A percentile compares a stretch with the other conserved stretches of the same genome.
These are phyloP conservation scores for Malus hybrid DNA, from an alignment of 331 rosid genomes.

Conservation along the genomic window DNA sequence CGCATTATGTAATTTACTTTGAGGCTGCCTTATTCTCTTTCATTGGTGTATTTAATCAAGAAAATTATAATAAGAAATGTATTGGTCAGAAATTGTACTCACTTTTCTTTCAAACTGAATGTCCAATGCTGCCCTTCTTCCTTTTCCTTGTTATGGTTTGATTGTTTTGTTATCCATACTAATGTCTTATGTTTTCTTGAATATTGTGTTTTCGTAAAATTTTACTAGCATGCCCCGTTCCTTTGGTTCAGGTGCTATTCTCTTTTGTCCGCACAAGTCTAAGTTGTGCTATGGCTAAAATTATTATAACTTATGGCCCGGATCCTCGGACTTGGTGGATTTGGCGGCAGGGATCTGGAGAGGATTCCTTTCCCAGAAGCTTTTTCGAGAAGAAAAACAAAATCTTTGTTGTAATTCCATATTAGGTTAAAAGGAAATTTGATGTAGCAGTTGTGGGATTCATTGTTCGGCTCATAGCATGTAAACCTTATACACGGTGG, in stretches of 20 bases:
- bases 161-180: not conserved
- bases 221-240: not conserved
- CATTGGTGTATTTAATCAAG: not conserved
- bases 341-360: no score
- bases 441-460: not conserved
- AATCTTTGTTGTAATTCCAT: not conserved
- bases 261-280: not conserved
- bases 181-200: no score
- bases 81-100: not conserved
- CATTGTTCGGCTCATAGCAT: not conserved
- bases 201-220: not conserved
- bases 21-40: not conserved
- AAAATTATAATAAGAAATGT: not conserved
- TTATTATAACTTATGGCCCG: no score
- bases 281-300: not conserved
- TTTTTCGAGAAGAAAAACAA: no score
- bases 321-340: no score
- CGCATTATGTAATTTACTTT: not conserved
- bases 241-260: conserved; percentile 1
- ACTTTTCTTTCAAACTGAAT: no score
- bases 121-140: not conserved
- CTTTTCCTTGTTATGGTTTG: not conserved
- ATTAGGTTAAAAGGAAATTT: not conserved
- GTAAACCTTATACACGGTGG: not conserved
- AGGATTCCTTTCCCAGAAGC: no score